Base-by-base conservation (phyloP, 2,329 filamentous ascomycete species). In the Gyromitra esculenta region DNA sequence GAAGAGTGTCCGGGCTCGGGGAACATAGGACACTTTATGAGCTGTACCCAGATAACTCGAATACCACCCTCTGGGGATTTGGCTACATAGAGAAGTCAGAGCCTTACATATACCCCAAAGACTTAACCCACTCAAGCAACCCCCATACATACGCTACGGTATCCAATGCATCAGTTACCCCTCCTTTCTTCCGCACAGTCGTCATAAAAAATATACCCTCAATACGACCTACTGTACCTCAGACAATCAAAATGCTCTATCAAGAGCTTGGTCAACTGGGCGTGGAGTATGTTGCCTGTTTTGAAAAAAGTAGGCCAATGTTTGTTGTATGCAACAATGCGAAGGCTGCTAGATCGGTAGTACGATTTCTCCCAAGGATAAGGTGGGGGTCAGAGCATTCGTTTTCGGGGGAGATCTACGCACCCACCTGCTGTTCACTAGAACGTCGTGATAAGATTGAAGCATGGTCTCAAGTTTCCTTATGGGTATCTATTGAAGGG, bases 401-500 rank as follows among this genome's bases (percentile, higher is more conserved):
- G 9, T 60, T 59, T n/a, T 5, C 18, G 21, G 31, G 25, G 13
- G 11, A 50, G 6, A 60, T 69, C n/a, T 60, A 69, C 13, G 6
- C 5, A 9, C 66, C 41, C 7, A 48, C 39, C 4, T 21, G 18
- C 25, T 69, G n/a, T 13, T 43, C 35, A 18, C n/a, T 18, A 7
- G 18, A 43, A 13, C 43, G 43, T 37, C 5, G 2, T 37, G 9
- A n/a, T 21, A 69, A 37, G 41, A 39, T 69, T 4, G 41, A 60
- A 25, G 41, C 31, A 7, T 69, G 54, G 66, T 50, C 54, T 18
- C 9, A 50, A n/a, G 56, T 50, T 25, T 69, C 54, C 9, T 41
- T 69, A 15, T 69, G 54, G 66, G 66, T 60, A 31, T 50, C 66
- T 13, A 50, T 69, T 15, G 66, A 69, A 39, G 54, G 15, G 54